Evolutionary conservation across 306 rosid genomes (phyloP).

Genomic region (Cucurbita pepo): DNA sequence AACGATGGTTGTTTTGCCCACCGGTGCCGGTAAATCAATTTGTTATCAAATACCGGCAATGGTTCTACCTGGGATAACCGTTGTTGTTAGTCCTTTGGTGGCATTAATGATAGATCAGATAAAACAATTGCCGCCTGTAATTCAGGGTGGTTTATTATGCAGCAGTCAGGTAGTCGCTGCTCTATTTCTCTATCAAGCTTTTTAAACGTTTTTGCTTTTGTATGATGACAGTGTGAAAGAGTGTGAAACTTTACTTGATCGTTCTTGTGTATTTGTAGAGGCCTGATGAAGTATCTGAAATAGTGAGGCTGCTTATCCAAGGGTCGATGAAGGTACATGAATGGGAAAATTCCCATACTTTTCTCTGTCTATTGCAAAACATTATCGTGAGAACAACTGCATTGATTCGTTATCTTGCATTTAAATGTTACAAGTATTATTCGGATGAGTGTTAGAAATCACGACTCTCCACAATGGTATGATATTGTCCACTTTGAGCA

Average conservation of each 20-base stretch:
- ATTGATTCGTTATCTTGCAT: not conserved
- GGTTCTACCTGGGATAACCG: slow-evolving; percentile 63
- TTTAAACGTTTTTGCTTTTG: not conserved
- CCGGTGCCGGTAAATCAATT: slow-evolving; percentile 87
- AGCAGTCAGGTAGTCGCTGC: slow-evolving; percentile 52
- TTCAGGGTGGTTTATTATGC: slow-evolving; percentile 58
- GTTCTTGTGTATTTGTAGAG: slow-evolving; percentile 24
- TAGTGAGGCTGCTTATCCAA: slow-evolving; percentile 46
- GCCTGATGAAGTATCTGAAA: slow-evolving; percentile 52
- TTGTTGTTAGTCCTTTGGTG: slow-evolving; percentile 80
- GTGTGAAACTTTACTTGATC: not conserved
- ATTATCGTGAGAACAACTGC: not conserved
- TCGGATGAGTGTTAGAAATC: not conserved
- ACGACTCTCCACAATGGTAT: too few species aligned
- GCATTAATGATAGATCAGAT: slow-evolving; percentile 94
- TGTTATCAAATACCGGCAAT: slow-evolving; percentile 82
- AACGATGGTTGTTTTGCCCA: slow-evolving; percentile 73
- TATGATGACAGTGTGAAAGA: not conserved
- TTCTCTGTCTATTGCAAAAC: not conserved
- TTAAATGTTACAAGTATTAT: not conserved
- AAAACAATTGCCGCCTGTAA: slow-evolving; percentile 56
- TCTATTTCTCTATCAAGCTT: not conserved
- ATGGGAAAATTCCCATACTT: not conserved
- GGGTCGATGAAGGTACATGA: slow-evolving; percentile 49
- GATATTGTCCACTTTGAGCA: too few species aligned